Percentiles rank a stretch among this genome's conserved stretches.
Conservation (phyloP, 768 basidiomycete species). For the Suillus paluster region DNA sequence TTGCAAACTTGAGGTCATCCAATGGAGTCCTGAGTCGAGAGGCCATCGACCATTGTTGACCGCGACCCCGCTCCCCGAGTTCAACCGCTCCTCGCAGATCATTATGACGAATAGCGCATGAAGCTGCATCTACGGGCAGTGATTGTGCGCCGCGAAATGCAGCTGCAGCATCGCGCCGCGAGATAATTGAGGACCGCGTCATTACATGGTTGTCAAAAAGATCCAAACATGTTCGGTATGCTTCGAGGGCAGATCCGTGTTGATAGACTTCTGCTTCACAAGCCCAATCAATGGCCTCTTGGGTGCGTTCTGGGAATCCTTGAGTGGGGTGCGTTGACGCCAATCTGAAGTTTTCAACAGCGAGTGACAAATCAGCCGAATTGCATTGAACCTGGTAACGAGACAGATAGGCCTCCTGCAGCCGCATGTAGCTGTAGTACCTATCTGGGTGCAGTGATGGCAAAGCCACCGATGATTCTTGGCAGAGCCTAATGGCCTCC, state of each 20-base stretch:
- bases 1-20: neutral
- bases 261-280: no score
- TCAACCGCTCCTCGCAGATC: neutral
- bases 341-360: neutral
- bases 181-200: neutral
- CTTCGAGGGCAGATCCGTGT: neutral
- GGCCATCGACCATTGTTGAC: neutral
- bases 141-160: neutral
- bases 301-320: neutral
- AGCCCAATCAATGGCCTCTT: fast-evolving
- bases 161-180: neutral
- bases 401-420: neutral
- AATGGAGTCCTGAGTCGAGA: conserved; percentile 20
- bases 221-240: neutral
- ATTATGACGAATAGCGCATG: neutral
- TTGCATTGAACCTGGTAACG: neutral
- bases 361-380: neutral
- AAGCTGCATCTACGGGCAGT: neutral
- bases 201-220: neutral
- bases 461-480: neutral
- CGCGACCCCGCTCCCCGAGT: neutral
- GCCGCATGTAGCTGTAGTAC: neutral
- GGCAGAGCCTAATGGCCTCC: neutral
- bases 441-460: neutral
- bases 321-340: neutral